These are phyloP conservation scores for Dianthus caryophyllus DNA, from an alignment of 148 eudicot genomes.

Conservation along the genomic window DNA sequence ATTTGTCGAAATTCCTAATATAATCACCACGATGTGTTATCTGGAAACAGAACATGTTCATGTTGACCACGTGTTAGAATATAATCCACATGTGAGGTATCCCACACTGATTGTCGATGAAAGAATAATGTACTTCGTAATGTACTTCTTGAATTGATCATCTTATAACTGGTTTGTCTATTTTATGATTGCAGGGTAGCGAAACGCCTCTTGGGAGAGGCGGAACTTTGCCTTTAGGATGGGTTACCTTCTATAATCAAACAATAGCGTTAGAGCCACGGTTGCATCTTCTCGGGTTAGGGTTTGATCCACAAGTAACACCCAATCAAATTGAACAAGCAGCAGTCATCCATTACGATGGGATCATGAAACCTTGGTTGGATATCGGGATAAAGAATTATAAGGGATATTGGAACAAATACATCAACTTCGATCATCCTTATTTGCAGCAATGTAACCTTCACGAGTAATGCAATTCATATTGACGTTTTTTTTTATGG, in stretches of 20 bases:
- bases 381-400: conserved; percentile 70
- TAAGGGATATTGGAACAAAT: conserved; percentile 66
- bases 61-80: neutral
- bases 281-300: conserved; percentile 87
- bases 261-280: conserved; percentile 55
- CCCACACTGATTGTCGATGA: too few species aligned
- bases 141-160: neutral
- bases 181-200: conserved; percentile 49
- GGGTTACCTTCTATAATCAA: conserved; percentile 78
- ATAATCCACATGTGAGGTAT: too few species aligned
- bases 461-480: conserved; percentile 50
- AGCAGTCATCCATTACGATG: conserved; percentile 82
- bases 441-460: conserved; percentile 79
- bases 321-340: conserved; percentile 50
- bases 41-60: neutral
- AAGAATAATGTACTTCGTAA: too few species aligned
- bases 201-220: conserved; percentile 57
- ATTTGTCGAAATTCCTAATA: neutral
- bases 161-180: neutral
- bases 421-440: conserved; percentile 55
- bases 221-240: conserved; percentile 85
- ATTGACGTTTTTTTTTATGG: neutral
- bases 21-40: neutral
- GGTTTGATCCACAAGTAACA: conserved; percentile 46
- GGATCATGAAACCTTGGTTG: conserved; percentile 91